Evolutionary conservation across 345 rosid genomes (phyloP).

Genomic region (Sonneratia alba): DNA sequence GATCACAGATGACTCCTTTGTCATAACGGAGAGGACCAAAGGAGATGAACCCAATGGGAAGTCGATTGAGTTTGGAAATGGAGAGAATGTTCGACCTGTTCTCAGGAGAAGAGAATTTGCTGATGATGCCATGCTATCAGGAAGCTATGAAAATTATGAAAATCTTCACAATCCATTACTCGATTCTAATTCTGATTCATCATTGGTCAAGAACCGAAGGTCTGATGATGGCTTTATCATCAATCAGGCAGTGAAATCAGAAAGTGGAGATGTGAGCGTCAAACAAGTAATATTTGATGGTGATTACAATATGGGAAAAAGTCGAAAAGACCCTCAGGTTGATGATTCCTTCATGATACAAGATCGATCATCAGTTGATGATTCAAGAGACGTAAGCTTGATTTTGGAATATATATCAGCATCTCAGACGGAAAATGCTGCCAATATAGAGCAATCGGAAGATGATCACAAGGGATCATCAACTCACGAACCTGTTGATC

Average conservation of each 20-base stretch:
- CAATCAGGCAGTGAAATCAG: constrained; percentile 23
- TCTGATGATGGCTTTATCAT: constrained; percentile 56
- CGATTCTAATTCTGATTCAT: constrained; percentile 21
- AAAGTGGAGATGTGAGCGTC: constrained; percentile 19
- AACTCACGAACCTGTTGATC: constrained; percentile 46
- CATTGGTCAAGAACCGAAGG: constrained; percentile 39
- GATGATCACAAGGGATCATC: constrained; percentile 23
- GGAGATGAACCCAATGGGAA: constrained; percentile 23
- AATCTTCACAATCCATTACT: constrained; percentile 21
- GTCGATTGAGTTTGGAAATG: constrained; percentile 36
- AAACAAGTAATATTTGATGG: constrained; percentile 33
- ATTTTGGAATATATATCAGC: constrained; percentile 41
- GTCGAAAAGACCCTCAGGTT: constrained; percentile 20
- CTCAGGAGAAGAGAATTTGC: constrained; percentile 40
- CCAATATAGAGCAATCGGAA: constrained; percentile 13
- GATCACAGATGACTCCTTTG: constrained; percentile 35
- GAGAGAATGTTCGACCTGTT: constrained; percentile 28
- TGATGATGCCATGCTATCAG: constrained; percentile 38
- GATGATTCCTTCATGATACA: constrained; percentile 84
- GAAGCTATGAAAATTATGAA: constrained; percentile 35
- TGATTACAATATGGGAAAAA: constrained; percentile 17
- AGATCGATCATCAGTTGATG: constrained; percentile 25
- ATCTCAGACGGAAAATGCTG: constrained; percentile 21
- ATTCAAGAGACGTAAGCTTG: constrained; percentile 51
- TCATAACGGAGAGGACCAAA: constrained; percentile 23